Evolutionary conservation across 306 rosid species (phyloP).

Genomic region (cucumber (Cucumis sativus)): Cucumber_9930_V3 NC_026655.2:18639001-18639500

Average conservation of each 20-base stretch:
- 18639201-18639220: neutral
- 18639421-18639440: neutral
- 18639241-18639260: neutral
- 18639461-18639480: neutral
- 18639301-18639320: neutral
- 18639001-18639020: neutral
- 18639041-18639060: neutral
- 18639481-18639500: neutral
- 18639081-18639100: neutral
- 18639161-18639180: neutral
- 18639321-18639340: neutral
- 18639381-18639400: neutral
- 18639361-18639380: neutral
- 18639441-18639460: neutral
- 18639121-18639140: neutral
- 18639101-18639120: neutral
- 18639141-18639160: neutral
- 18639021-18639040: neutral
- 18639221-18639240: neutral
- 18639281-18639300: neutral
- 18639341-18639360: neutral
- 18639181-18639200: neutral
- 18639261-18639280: neutral
- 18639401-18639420: neutral
- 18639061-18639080: neutral